Conservation (phyloP, 495 filamentous ascomycete species). For the Sabuloglossum arenarium region DNA sequence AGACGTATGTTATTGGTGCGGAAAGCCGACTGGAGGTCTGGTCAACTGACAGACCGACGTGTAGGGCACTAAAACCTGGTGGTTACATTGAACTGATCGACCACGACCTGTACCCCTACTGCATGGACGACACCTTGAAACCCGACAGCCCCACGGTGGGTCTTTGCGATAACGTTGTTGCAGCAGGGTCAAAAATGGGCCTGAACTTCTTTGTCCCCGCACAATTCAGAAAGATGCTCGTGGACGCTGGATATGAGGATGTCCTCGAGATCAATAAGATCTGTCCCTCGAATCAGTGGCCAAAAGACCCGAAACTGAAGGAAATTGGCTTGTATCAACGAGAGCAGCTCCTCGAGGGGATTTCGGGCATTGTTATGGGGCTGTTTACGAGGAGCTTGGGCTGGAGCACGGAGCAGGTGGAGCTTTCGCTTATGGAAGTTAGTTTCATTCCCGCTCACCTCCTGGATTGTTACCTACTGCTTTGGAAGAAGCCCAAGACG, state of each 20-base stretch:
- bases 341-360: slow-evolving; percentile 19
- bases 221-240: slow-evolving; percentile 19
- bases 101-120: slow-evolving; percentile 26
- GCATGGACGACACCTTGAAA: slow-evolving; percentile 29
- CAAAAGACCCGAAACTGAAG: slow-evolving; percentile 12
- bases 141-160: slow-evolving; percentile 13
- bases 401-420: slow-evolving; percentile 27
- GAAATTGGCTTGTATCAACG: slow-evolving; percentile 11
- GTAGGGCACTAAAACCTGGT: slow-evolving; percentile 30
- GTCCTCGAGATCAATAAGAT: slow-evolving; percentile 9
- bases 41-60: slow-evolving; percentile 20
- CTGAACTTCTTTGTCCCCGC: slow-evolving; percentile 21
- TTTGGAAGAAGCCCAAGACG: neutral
- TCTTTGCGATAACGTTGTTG: slow-evolving; percentile 17
- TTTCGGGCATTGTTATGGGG: slow-evolving; percentile 22
- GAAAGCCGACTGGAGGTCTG: slow-evolving; percentile 32
- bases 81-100: slow-evolving; percentile 41
- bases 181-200: slow-evolving; percentile 16
- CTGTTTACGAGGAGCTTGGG: slow-evolving; percentile 33
- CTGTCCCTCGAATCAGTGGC: slow-evolving; percentile 11
- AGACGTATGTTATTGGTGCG: slow-evolving; percentile 14
- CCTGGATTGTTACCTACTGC: neutral
- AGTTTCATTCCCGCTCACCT: neutral
- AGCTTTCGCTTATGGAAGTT: slow-evolving; percentile 12
- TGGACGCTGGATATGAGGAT: slow-evolving; percentile 21